These are phyloP conservation scores for Boechera retrofracta DNA, from an alignment of 345 rosid genomes.

Conservation along the genomic window DNA sequence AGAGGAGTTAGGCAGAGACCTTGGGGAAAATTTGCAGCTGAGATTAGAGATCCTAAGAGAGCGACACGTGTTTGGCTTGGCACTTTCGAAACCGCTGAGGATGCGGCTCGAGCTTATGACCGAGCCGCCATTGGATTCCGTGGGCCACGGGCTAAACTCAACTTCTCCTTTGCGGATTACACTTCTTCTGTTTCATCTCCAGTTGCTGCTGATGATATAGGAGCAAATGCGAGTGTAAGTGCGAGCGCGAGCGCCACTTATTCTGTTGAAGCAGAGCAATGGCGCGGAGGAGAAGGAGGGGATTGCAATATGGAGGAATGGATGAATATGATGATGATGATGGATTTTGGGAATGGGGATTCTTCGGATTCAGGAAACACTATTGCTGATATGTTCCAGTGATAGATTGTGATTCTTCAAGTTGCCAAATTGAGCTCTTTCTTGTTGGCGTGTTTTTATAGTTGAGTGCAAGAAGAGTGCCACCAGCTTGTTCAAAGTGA, in stretches of 20 bases:
- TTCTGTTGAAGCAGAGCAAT: slow-evolving; percentile 41
- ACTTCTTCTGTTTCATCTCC: neutral
- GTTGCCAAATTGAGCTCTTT: slow-evolving; percentile 11
- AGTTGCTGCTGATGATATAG: neutral
- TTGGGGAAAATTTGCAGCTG: slow-evolving; percentile 98
- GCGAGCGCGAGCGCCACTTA: neutral
- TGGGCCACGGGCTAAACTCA: slow-evolving; percentile 69
- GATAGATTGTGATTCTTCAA: neutral
- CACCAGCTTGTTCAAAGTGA: slow-evolving; percentile 11
- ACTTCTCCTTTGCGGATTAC: slow-evolving; percentile 65
- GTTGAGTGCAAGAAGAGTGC: slow-evolving; percentile 39
- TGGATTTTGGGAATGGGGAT: slow-evolving; percentile 59
- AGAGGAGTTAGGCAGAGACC: slow-evolving; percentile 99
- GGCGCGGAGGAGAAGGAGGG: slow-evolving; percentile 37
- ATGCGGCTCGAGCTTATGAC: slow-evolving; percentile 93
- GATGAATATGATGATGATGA: slow-evolving; percentile 58
- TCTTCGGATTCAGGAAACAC: slow-evolving; percentile 66
- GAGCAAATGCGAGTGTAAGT: slow-evolving; percentile 8
- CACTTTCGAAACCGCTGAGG: slow-evolving; percentile 86
- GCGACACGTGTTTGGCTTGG: slow-evolving; percentile 94
- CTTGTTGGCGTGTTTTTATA: slow-evolving; percentile 39
- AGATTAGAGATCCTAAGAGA: slow-evolving; percentile 86
- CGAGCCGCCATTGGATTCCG: slow-evolving; percentile 73
- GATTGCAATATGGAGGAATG: slow-evolving; percentile 54
- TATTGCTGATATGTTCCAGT: slow-evolving; percentile 46